Conservation (phyloP, 441 rosid species). For the Capsella rubella region DNA sequence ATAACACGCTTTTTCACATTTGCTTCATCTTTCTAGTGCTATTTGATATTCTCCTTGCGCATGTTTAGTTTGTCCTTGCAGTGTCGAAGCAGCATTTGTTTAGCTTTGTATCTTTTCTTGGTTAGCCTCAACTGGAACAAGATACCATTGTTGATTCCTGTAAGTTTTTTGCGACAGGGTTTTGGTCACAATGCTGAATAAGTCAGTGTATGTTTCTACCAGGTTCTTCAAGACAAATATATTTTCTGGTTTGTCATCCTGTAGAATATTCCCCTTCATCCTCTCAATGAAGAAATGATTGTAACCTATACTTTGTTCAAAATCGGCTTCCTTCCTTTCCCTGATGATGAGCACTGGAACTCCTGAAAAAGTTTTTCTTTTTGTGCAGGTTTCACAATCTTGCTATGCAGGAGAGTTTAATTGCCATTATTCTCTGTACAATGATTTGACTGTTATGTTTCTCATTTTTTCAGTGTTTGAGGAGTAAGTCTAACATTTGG, state of each 20-base stretch:
- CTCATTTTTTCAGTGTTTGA: conserved; percentile 18
- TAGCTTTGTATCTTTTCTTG: conserved; percentile 20
- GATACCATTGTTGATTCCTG: conserved; percentile 20
- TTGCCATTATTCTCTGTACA: conserved; percentile 26
- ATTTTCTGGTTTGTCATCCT: conserved; percentile 37
- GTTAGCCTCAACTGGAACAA: background rate
- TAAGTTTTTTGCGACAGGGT: conserved; percentile 9
- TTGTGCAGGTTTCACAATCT: conserved; percentile 72
- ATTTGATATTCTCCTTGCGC: background rate
- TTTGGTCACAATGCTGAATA: conserved; percentile 15
- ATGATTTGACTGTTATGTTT: conserved; percentile 39
- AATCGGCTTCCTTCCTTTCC: conserved; percentile 15
- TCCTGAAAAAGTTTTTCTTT: conserved; percentile 49
- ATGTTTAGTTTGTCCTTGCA: background rate
- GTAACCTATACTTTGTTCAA: background rate
- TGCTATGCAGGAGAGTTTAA: conserved; percentile 55
- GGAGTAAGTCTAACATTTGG: conserved; percentile 29
- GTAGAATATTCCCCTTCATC: conserved; percentile 37
- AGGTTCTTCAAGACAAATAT: conserved; percentile 43
- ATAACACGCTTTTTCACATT: background rate
- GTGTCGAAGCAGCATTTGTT: conserved; percentile 20
- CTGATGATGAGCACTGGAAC: conserved; percentile 31
- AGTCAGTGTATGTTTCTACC: conserved; percentile 47
- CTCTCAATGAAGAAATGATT: conserved; percentile 1
- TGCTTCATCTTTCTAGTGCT: conserved; percentile 22